Percentiles rank a stretch among this genome's conserved stretches.
These are phyloP conservation scores for Quercus gilva DNA, from an alignment of 306 rosid genomes.

Conservation along the genomic window DNA sequence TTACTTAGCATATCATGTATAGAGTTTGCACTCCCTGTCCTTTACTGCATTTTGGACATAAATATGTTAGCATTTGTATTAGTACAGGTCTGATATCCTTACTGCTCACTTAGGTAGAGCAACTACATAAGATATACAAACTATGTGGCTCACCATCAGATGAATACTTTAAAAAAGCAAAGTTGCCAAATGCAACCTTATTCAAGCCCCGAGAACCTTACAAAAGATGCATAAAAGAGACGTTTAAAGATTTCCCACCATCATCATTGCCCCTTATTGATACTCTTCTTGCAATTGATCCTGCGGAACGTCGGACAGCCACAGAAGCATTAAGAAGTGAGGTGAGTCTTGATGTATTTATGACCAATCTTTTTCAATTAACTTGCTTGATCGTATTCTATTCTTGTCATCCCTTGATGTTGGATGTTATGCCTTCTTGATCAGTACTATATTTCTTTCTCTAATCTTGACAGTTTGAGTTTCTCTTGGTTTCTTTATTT, in stretches of 20 bases:
- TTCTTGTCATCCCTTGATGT: slow-evolving; percentile 6
- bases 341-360: slow-evolving; percentile 44
- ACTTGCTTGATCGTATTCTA: neutral
- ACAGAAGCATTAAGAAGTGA: slow-evolving; percentile 73
- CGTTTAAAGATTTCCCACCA: slow-evolving; percentile 75
- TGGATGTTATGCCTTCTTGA: slow-evolving; percentile 20
- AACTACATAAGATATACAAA: slow-evolving; percentile 91
- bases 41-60: neutral
- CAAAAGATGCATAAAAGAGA: slow-evolving; percentile 70
- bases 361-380: slow-evolving; percentile 8
- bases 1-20: neutral
- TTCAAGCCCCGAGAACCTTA: slow-evolving; percentile 85
- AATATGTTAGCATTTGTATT: neutral
- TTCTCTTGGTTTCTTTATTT: slow-evolving; percentile 2
- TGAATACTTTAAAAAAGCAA: slow-evolving; percentile 83
- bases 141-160: slow-evolving; percentile 96
- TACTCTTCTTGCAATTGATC: slow-evolving; percentile 85
- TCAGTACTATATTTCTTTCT: neutral
- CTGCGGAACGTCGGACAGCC: slow-evolving; percentile 80
- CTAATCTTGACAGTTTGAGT: neutral
- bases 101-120: slow-evolving; percentile 70
- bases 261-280: slow-evolving; percentile 77
- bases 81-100: slow-evolving; percentile 24
- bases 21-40: neutral
- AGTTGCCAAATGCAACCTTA: slow-evolving; percentile 84